Evolutionary conservation across 108 stramenopile species (phyloP).

Genomic region (Pseudonitzschia delicatissima): DNA sequence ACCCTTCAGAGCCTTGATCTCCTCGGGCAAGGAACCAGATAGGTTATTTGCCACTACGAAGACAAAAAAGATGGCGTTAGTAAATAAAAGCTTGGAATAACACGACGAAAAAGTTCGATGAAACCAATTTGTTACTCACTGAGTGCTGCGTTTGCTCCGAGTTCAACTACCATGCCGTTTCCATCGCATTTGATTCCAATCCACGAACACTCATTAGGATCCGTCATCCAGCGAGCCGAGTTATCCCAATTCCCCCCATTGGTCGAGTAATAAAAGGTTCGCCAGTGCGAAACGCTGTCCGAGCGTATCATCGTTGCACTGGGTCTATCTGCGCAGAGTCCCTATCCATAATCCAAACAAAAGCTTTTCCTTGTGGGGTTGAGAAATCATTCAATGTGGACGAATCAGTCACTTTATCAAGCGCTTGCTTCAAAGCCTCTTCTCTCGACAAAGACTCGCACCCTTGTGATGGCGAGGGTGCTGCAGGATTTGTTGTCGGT

Average conservation of each 20-base stretch:
- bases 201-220: constrained; percentile 42
- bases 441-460: constrained; percentile 20
- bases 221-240: constrained; percentile 38
- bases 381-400: constrained; percentile 29
- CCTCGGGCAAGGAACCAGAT: constrained; percentile 24
- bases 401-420: constrained; percentile 21
- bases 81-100: not conserved
- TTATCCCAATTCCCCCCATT: constrained; percentile 37
- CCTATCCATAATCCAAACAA: constrained; percentile 32
- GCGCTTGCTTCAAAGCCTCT: constrained; percentile 10
- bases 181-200: constrained; percentile 40
- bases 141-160: not conserved
- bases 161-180: not conserved
- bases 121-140: not conserved
- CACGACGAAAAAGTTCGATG: too few species aligned
- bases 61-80: not conserved
- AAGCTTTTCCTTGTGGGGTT: constrained; percentile 51
- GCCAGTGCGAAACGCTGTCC: constrained; percentile 43
- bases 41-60: constrained; percentile 9
- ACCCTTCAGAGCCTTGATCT: constrained; percentile 27
- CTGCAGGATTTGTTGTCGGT: constrained; percentile 8
- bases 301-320: constrained; percentile 20
- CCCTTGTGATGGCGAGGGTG: not conserved
- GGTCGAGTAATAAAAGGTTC: constrained; percentile 47
- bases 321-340: constrained; percentile 38